Conservation (phyloP, 768 basidiomycete species). For the Kondoa subrosea region DNA sequence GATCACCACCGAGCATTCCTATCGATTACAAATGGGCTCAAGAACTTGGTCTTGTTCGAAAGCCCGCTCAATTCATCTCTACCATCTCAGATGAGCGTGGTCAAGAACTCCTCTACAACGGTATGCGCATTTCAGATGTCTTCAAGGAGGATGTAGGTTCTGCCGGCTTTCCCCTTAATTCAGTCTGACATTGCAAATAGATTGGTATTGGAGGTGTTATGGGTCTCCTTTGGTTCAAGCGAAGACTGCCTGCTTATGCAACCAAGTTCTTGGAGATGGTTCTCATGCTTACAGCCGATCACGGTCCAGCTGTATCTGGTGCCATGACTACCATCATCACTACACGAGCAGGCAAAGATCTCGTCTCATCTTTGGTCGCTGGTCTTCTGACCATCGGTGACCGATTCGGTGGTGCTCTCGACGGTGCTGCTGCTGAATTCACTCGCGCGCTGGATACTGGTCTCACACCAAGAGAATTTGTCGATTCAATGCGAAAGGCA, state of each 20-base stretch:
- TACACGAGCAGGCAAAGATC: conserved; percentile 94
- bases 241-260: conserved; percentile 74
- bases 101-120: conserved; percentile 92
- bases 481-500: conserved; percentile 43
- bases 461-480: conserved; percentile 92
- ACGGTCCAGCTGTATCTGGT: conserved; percentile 39
- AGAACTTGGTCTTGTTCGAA: conserved; percentile 92
- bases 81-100: conserved; percentile 99
- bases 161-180: background rate
- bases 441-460: conserved; percentile 76
- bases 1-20: conserved; percentile 87
- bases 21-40: conserved; percentile 99
- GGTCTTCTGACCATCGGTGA: conserved; percentile 95
- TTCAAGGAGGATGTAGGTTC: conserved; percentile 51
- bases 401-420: conserved; percentile 95
- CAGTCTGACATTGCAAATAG: conserved; percentile 33
- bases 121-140: conserved; percentile 96
- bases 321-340: conserved; percentile 99
- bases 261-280: conserved; percentile 99
- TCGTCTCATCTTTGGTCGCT: conserved; percentile 87
- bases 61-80: conserved; percentile 91
- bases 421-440: conserved; percentile 94
- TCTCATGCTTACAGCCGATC: conserved; percentile 95
- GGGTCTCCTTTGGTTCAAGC: conserved; percentile 92
- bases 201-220: conserved; percentile 96